phyloP scores from a whole-genome alignment of 2,329 filamentous ascomycete genomes.

The Neonectria sp. region DNA sequence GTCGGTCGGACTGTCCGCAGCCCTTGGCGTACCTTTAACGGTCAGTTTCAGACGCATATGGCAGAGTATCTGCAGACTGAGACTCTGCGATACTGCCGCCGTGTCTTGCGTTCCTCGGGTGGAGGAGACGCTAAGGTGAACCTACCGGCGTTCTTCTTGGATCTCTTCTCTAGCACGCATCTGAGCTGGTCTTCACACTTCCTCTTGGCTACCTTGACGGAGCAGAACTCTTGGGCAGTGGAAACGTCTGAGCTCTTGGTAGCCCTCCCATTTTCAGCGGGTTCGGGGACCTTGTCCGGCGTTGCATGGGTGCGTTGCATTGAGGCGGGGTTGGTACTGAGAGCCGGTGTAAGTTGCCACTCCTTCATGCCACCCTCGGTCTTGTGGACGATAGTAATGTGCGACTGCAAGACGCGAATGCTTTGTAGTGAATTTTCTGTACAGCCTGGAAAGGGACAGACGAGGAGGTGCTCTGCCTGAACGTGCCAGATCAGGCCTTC shows the following conservation, averaged over 20 bases:
- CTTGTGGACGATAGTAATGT: slow-evolving; percentile 56
- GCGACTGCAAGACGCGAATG: slow-evolving; percentile 53
- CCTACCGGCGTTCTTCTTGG: slow-evolving; percentile 49
- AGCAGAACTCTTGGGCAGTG: slow-evolving; percentile 30
- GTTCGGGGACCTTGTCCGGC: slow-evolving; percentile 13
- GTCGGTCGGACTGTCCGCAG: slow-evolving; percentile 53
- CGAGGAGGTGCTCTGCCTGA: slow-evolving; percentile 59
- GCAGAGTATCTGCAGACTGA: not conserved
- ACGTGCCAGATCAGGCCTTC: slow-evolving; percentile 60
- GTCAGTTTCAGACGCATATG: slow-evolving; percentile 24
- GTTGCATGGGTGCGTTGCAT: not conserved
- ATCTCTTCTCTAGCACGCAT: slow-evolving; percentile 53
- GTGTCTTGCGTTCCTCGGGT: not conserved
- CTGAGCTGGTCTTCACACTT: slow-evolving; percentile 55
- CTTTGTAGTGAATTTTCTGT: slow-evolving; percentile 54
- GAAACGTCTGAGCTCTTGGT: not conserved
- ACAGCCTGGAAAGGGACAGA: slow-evolving; percentile 58
- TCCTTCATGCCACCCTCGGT: slow-evolving; percentile 40
- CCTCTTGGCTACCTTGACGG: slow-evolving; percentile 52
- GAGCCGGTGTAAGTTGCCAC: slow-evolving; percentile 44
- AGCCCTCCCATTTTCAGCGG: slow-evolving; percentile 18
- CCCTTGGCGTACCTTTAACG: slow-evolving; percentile 44
- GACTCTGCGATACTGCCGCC: slow-evolving; percentile 1
- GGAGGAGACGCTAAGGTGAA: slow-evolving; percentile 10
- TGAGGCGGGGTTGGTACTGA: not conserved